Evolutionary conservation across 2,329 filamentous ascomycete genomes (phyloP).

Genomic region (Incumbomyces lentus): DNA sequence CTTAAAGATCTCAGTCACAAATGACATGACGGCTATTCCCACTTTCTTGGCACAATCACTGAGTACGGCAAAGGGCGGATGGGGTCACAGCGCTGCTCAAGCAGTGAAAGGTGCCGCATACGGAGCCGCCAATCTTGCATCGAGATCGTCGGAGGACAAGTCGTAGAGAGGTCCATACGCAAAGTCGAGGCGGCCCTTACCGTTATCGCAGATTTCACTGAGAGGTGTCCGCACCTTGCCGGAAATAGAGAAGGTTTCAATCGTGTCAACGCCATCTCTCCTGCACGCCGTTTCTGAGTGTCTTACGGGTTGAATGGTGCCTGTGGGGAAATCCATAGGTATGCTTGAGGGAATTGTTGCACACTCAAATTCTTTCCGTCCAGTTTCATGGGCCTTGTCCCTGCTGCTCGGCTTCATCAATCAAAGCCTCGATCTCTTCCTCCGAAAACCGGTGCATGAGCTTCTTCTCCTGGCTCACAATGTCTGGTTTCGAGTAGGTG

Average conservation of each 20-base stretch:
- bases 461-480: constrained; percentile 41
- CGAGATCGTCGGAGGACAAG: constrained; percentile 11
- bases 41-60: constrained; percentile 29
- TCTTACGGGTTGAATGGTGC: too few relatives aligned
- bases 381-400: background rate
- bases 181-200: too few relatives aligned
- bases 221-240: too few relatives aligned
- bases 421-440: constrained; percentile 43
- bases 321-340: too few relatives aligned
- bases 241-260: too few relatives aligned
- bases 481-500: constrained; percentile 26
- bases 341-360: too few relatives aligned
- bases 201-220: too few relatives aligned
- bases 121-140: constrained; percentile 13
- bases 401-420: constrained; percentile 37
- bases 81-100: constrained; percentile 18
- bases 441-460: constrained; percentile 54
- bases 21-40: constrained; percentile 37
- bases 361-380: background rate
- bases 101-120: constrained; percentile 20
- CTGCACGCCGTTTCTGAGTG: too few relatives aligned
- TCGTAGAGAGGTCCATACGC: background rate
- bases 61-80: constrained; percentile 26
- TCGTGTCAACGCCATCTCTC: too few relatives aligned
- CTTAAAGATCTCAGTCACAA: constrained; percentile 30